Percentiles rank a stretch among this genome's conserved stretches.
These are phyloP conservation scores for Naganishia friedmannii DNA, from an alignment of 768 basidiomycete genomes.

Conservation along the genomic window DNA sequence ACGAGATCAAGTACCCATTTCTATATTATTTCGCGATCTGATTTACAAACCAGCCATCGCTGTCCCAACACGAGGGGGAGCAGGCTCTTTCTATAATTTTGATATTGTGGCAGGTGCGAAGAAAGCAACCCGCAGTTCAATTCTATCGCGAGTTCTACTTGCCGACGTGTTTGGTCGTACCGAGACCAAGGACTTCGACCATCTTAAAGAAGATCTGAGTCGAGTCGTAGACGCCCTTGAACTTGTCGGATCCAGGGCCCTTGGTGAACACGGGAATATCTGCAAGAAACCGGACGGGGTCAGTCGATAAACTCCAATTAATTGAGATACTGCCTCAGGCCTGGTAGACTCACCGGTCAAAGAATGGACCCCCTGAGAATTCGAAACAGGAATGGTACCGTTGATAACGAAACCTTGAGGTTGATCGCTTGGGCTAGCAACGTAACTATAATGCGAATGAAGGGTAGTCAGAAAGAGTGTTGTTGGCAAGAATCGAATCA, in stretches of 20 bases:
- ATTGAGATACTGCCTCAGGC: background rate
- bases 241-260: constrained; percentile 48
- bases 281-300: constrained; percentile 29
- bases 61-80: background rate
- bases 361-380: constrained; percentile 52
- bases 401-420: constrained; percentile 49
- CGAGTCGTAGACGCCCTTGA: constrained; percentile 48
- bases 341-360: constrained; percentile 21
- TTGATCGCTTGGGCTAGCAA: constrained; percentile 49
- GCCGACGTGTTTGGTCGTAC: constrained; percentile 19
- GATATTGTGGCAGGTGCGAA: background rate
- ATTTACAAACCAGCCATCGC: background rate
- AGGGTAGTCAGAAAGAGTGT: background rate
- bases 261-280: constrained; percentile 52
- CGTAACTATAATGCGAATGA: constrained; percentile 22
- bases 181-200: constrained; percentile 49
- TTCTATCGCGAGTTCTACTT: background rate
- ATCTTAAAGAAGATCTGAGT: constrained; percentile 51
- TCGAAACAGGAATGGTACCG: constrained; percentile 46
- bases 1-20: background rate
- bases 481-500: background rate
- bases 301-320: background rate
- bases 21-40: background rate
- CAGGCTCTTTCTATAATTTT: background rate
- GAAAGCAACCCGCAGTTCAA: background rate